Evolutionary conservation across 2,329 filamentous ascomycete species (phyloP).

Genomic region (Colletotrichum graminicola): DNA sequence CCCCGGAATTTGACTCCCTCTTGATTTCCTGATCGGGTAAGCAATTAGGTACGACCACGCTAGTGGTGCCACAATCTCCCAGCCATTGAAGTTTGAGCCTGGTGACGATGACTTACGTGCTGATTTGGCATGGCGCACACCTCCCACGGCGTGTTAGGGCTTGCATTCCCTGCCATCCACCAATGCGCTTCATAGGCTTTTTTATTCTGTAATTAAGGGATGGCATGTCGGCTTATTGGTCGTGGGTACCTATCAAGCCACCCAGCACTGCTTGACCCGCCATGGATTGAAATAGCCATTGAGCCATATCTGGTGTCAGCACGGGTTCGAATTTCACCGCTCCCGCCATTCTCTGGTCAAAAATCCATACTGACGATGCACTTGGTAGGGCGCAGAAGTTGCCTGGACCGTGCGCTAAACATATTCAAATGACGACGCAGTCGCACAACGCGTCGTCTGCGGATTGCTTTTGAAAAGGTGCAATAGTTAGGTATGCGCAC

Average conservation of each 20-base stretch:
- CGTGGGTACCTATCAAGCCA: not conserved
- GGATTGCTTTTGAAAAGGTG: not conserved
- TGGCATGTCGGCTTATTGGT: too few relatives aligned
- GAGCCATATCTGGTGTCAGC: not conserved
- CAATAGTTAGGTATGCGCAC: too few relatives aligned
- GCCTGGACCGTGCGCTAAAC: not conserved
- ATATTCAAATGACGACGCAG: not conserved
- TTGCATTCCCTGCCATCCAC: too few relatives aligned
- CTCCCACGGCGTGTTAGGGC: too few relatives aligned
- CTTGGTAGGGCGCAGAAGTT: not conserved
- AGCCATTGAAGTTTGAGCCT: not conserved
- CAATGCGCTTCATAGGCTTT: too few relatives aligned
- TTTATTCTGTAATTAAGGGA: too few relatives aligned
- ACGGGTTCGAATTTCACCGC: not conserved
- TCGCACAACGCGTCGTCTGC: not conserved
- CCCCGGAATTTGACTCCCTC: not conserved
- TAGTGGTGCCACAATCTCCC: not conserved
- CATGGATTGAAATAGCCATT: not conserved
- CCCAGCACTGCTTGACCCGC: not conserved
- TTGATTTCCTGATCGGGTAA: conserved; percentile 28
- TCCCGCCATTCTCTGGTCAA: too few relatives aligned
- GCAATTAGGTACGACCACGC: conserved; percentile 25
- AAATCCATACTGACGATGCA: not conserved
- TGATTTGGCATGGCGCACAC: too few relatives aligned
- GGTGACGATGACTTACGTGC: not conserved